Conservation (phyloP, 1,284 basidiomycete genomes). For the Paramarasmius palmivorus region DNA sequence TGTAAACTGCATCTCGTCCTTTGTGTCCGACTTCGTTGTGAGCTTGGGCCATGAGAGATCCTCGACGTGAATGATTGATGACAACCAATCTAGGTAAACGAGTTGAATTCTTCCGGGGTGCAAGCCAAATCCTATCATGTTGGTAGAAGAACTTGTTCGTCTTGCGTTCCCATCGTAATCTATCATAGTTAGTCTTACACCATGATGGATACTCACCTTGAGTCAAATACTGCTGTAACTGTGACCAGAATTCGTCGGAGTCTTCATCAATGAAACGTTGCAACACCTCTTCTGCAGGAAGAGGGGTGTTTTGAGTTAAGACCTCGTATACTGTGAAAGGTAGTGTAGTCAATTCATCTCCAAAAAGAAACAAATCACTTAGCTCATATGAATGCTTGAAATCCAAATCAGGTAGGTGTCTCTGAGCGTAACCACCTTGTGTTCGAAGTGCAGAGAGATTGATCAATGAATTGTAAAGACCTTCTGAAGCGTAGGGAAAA, state of each 20-base stretch:
- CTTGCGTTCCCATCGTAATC: background rate
- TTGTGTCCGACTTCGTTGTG: conserved; percentile 26
- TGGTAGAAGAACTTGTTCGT: background rate
- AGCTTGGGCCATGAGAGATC: conserved; percentile 2
- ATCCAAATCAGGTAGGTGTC: no score
- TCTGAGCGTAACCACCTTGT: no score
- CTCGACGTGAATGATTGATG: background rate
- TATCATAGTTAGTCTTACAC: background rate
- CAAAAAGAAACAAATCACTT: background rate
- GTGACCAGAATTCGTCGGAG: background rate
- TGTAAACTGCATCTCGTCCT: conserved; percentile 27
- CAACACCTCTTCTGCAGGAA: background rate
- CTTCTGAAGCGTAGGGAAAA: no score
- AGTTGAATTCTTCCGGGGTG: background rate
- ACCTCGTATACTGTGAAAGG: background rate
- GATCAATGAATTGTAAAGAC: no score
- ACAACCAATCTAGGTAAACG: background rate
- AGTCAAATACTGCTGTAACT: background rate
- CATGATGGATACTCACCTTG: background rate
- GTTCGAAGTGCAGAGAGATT: no score
- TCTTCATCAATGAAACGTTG: background rate
- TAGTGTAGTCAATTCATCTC: background rate
- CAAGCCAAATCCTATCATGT: background rate
- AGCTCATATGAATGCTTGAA: no score
- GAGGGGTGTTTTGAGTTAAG: background rate